Base-by-base conservation (phyloP, 2,329 filamentous ascomycete genomes). In the Fusarium sterilihyphosum region DNA sequence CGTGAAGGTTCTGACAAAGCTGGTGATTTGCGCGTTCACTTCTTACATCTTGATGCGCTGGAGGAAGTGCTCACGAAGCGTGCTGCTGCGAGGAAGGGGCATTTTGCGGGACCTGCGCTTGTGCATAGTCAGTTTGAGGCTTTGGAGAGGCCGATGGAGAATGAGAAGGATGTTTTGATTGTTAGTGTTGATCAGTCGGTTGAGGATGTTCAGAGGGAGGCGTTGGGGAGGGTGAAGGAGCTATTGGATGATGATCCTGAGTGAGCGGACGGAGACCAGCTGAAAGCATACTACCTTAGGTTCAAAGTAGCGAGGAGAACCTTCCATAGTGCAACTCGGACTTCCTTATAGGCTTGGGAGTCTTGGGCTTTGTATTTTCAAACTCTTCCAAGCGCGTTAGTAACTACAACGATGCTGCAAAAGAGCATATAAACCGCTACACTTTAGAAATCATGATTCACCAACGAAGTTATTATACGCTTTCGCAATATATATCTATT, bases 91-190 rank as follows among this genome's bases (percentile, higher is more conserved):
- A 61, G 71, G 1, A 66, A 73, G 14, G 71, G 71, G 0, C 71
- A 73, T 16, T 73, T 73, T 18, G 71, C 71, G 0, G 66, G 66
- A 2, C 8, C 70, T 2, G 26, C 22, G 5, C 38, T 73, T 1
- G 71, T 73, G 4, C 70, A 70, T 41, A 73, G 70, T 3, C 71
- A 73, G 16, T 73, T 73, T 31, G 65, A 73, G 11, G 57, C 41
- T 0, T 1, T 73, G 12, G 71, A 73, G 20, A 41, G 61, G 3
- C 71, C 70, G 0, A 41, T 2, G 1, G 8, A 41, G 7, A 70
- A 73, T 41, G 71, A 73, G 29, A 22, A 8, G 1, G 70, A 73
- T 47, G 71, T 73, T 41, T 52, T 73, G 37, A 57, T 33, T 4
- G 29, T 73, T 3, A 67, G 56, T 12, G 70, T 73, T 20, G 65